A percentile compares a stretch with the other conserved stretches of the same genome.
phyloP scores from a whole-genome alignment of 306 rosid species.

The Ormosia semicastrata region DNA sequence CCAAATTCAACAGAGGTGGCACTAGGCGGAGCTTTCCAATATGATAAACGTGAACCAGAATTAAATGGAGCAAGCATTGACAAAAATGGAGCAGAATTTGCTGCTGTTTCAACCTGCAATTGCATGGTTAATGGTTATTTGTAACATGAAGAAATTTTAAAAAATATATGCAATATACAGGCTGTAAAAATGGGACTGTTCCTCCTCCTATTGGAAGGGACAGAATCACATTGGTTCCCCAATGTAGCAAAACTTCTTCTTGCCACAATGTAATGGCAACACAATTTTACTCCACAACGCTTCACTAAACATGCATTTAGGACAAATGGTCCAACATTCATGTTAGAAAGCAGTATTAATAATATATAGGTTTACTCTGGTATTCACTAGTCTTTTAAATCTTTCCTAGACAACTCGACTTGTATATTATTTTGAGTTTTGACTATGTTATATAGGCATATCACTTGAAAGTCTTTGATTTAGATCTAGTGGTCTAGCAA shows the following conservation, averaged over 20 bases:
- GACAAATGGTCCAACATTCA: constrained; percentile 12
- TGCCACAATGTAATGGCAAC: not conserved
- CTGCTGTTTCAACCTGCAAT: constrained; percentile 81
- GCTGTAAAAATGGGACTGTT: constrained; percentile 15
- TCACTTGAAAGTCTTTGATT: not conserved
- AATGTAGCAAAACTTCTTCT: not conserved
- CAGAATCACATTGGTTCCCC: not conserved
- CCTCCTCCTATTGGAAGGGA: not conserved
- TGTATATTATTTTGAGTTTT: not conserved
- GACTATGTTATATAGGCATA: not conserved
- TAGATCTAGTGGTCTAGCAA: constrained; percentile 10
- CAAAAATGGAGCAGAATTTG: constrained; percentile 79
- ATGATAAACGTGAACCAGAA: constrained; percentile 58
- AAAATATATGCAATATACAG: not conserved
- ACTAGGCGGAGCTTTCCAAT: constrained; percentile 94
- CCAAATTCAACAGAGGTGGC: constrained; percentile 68
- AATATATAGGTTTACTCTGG: not conserved
- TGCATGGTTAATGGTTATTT: constrained; percentile 24
- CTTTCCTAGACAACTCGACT: constrained; percentile 1
- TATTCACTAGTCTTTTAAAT: constrained; percentile 13
- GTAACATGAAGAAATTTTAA: not conserved
- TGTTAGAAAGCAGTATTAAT: constrained; percentile 1
- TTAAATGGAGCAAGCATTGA: constrained; percentile 84
- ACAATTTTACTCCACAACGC: not conserved
- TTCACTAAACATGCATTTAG: not conserved